Evolutionary conservation across 306 rosid genomes (phyloP), one percentile per base, ranked within the genome.

Genomic region (Cucurbita pepo): DNA sequence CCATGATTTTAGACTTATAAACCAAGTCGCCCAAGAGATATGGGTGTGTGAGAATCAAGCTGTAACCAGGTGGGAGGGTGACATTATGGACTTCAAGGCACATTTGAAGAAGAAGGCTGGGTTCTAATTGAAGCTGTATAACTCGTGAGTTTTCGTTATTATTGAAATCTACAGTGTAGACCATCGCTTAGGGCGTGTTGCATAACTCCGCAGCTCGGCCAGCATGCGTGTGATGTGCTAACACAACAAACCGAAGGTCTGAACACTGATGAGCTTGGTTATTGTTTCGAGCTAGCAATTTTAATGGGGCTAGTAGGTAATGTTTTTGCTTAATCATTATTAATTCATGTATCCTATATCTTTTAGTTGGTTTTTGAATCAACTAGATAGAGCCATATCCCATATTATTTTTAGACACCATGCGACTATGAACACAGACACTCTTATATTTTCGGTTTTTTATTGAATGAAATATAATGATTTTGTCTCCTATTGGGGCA

Each of bases 1-100:
- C 77, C 99, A 95, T 56, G 99, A 95, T 75, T 95, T 95, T 82
- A 89, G 99, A 87, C 97, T 95, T 79, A 95, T 95, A 61, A 95
- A 95, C 83, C 99, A 95, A 78, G 97, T 95, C 1, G 99, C 99
- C 48, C 78, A 88, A 74, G 97, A 95, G 81, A 95, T 95, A 58
- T 91, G 99, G 99, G 99, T 91, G 4, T 95, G 99, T 30, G 97
- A 90, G 50, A 89, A 95, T 75, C 95, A 84, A 81, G 72, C 88
- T 21, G 95, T 95, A 77, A 91, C 96, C 78, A 79, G 77, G 80
- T 95, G 99, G 99, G 89, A 83, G 18, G 97, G 99, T 65, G 99
- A 80, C 73, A 95, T 95, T 44, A 95, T 95, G 97, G 92, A 82
- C 66, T 95, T 95, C 83, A 95, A 95, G 86, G 65, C 11, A 80